Evolutionary conservation across 768 basidiomycete species (phyloP).

Genomic region (Mycena galopus): DNA sequence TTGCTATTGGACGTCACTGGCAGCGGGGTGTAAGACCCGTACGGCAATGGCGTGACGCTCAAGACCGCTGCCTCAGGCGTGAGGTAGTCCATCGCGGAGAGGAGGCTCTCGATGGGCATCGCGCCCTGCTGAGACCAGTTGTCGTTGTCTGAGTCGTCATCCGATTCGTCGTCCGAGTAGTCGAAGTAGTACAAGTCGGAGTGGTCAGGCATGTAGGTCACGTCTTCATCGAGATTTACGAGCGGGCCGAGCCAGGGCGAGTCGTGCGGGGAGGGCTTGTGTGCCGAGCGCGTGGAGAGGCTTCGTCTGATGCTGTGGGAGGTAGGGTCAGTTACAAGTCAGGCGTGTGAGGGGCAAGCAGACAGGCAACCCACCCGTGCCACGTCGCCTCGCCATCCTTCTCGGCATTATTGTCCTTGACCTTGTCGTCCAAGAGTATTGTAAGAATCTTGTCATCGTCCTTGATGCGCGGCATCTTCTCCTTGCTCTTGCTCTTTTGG

Average conservation of each 20-base stretch:
- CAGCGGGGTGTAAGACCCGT: constrained; percentile 22
- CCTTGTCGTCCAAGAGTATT: constrained; percentile 35
- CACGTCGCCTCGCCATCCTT: constrained; percentile 13
- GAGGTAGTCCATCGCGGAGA: constrained; percentile 26
- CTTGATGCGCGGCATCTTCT: neutral
- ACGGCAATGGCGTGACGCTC: constrained; percentile 18
- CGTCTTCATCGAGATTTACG: constrained; percentile 16
- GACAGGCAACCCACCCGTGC: constrained; percentile 26
- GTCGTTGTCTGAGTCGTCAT: neutral
- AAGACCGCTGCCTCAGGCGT: constrained; percentile 22
- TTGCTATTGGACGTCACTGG: neutral
- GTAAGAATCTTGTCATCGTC: constrained; percentile 29
- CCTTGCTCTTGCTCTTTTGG: constrained; percentile 4
- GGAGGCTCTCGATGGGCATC: constrained; percentile 20
- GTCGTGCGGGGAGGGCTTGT: constrained; percentile 13
- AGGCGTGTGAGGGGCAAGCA: neutral
- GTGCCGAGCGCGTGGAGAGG: constrained; percentile 18
- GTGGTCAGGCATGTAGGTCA: constrained; percentile 20
- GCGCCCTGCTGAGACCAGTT: neutral
- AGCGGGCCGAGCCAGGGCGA: constrained; percentile 30
- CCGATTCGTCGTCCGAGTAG: constrained; percentile 10
- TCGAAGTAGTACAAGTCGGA: constrained; percentile 1
- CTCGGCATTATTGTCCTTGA: neutral
- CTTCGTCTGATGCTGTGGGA: constrained; percentile 20
- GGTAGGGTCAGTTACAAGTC: constrained; percentile 11